These are phyloP conservation scores for Neolentinus lepideus DNA, from an alignment of 1,284 basidiomycete species.

Conservation along the genomic window DNA sequence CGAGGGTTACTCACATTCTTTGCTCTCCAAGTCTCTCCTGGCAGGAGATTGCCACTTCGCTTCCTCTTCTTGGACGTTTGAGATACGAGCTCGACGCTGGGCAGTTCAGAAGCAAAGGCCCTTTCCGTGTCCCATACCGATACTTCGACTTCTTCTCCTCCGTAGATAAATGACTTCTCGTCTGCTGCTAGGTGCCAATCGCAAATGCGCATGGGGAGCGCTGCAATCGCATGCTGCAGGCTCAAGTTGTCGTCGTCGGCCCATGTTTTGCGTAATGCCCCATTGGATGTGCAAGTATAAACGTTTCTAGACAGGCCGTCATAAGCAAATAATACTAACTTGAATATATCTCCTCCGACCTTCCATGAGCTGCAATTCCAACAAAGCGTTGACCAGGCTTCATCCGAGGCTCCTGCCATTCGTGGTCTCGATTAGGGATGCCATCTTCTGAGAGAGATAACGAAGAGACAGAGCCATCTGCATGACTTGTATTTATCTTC, in stretches of 20 bases:
- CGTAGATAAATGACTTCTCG: slow-evolving; percentile 63
- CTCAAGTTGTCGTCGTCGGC: slow-evolving; percentile 17
- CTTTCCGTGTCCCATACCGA: slow-evolving; percentile 76
- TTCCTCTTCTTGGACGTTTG: slow-evolving; percentile 56
- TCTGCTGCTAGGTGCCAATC: slow-evolving; percentile 59
- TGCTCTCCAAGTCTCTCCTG: slow-evolving; percentile 74
- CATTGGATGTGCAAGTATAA: slow-evolving; percentile 68
- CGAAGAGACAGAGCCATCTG: slow-evolving; percentile 41
- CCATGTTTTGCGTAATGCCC: slow-evolving; percentile 49
- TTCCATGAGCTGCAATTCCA: slow-evolving; percentile 42
- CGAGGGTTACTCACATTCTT: slow-evolving; percentile 48
- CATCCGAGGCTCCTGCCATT: slow-evolving; percentile 61
- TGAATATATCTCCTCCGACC: slow-evolving; percentile 25
- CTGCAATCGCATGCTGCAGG: slow-evolving; percentile 16
- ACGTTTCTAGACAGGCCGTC: slow-evolving; percentile 29
- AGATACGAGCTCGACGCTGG: slow-evolving; percentile 5
- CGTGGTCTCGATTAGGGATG: slow-evolving; percentile 26
- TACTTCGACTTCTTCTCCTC: slow-evolving; percentile 84
- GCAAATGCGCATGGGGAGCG: slow-evolving; percentile 56
- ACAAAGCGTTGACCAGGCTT: slow-evolving; percentile 48
- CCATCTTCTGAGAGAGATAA: slow-evolving; percentile 27
- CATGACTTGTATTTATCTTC: slow-evolving; percentile 60
- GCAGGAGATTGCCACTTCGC: slow-evolving; percentile 52
- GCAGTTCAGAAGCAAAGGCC: slow-evolving; percentile 39
- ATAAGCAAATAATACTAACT: neutral